phyloP scores from a whole-genome alignment of 352 stramenopile species.

The Globisporangium paroecandrum region DNA sequence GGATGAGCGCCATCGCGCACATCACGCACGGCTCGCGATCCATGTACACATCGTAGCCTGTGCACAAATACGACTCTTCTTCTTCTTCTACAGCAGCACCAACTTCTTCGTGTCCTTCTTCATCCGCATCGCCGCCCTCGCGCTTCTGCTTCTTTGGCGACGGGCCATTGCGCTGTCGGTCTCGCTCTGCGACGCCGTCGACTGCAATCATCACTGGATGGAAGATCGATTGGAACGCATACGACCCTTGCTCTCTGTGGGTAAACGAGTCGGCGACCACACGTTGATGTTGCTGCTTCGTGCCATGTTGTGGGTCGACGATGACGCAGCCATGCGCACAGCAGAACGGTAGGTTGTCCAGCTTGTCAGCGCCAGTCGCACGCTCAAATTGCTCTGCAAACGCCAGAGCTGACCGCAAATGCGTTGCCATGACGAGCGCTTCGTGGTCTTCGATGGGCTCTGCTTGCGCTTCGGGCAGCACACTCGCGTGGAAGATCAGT shows the following conservation, averaged over 20 bases:
- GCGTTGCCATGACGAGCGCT: conserved; percentile 26
- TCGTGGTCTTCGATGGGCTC: conserved; percentile 44
- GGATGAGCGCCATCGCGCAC: conserved; percentile 89
- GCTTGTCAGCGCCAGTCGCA: conserved; percentile 14
- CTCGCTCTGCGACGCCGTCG: conserved; percentile 57
- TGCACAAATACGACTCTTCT: conserved; percentile 84
- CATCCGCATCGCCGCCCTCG: conserved; percentile 7
- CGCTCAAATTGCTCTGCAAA: conserved; percentile 20
- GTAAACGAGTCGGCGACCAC: conserved; percentile 23
- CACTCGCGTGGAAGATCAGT: conserved; percentile 77
- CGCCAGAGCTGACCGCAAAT: conserved; percentile 25
- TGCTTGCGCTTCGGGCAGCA: conserved; percentile 34
- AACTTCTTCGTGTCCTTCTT: not conserved
- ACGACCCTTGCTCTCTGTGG: conserved; percentile 7
- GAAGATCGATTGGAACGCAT: conserved; percentile 49
- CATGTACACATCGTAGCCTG: conserved; percentile 84
- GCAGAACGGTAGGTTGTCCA: conserved; percentile 19
- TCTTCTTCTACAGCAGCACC: not conserved
- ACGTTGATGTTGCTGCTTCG: conserved; percentile 13
- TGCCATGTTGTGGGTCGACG: conserved; percentile 33
- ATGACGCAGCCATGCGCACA: conserved; percentile 57
- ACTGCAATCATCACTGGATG: conserved; percentile 73
- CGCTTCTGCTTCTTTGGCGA: conserved; percentile 36
- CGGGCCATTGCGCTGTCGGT: conserved; percentile 36
- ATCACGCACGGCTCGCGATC: conserved; percentile 85